Evolutionary conservation across 1,284 basidiomycete species (phyloP).

Genomic region (Sanghuangporus weigelae): DNA sequence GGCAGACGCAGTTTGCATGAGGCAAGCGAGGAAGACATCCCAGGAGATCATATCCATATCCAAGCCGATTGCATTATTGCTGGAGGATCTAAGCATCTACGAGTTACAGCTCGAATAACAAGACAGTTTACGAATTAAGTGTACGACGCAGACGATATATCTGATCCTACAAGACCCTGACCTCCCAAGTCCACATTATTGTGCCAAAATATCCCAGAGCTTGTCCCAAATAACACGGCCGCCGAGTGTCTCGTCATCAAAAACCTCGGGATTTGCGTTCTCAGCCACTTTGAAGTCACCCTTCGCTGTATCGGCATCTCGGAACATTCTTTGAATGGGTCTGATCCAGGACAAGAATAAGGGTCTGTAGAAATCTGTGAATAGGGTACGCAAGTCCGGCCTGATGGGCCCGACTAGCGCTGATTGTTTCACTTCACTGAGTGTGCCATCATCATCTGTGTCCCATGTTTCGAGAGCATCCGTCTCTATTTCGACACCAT

Average conservation of each 20-base stretch:
- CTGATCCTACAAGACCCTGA: too few species aligned
- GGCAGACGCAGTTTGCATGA: too few species aligned
- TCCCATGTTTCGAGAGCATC: neutral
- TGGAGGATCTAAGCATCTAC: too few species aligned
- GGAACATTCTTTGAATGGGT: neutral
- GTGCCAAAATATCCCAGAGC: neutral
- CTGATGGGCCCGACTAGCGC: neutral
- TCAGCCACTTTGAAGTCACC: neutral
- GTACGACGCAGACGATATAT: neutral
- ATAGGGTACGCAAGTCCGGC: neutral
- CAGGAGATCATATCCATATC: too few species aligned
- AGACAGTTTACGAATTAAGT: neutral
- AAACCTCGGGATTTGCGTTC: neutral
- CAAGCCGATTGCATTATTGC: too few species aligned
- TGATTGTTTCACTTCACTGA: neutral
- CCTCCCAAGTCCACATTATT: too few species aligned
- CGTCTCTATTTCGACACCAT: neutral
- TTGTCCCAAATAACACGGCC: conserved; percentile 3
- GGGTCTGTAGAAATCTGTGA: too few species aligned
- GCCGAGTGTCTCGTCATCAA: neutral
- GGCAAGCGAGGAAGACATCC: too few species aligned
- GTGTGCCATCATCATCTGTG: neutral
- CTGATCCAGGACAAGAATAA: neutral
- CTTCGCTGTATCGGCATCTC: neutral
- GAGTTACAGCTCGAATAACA: too few species aligned